Evolutionary conservation across 306 rosid genomes (phyloP).

Genomic region (Rubus parviflorus): DNA sequence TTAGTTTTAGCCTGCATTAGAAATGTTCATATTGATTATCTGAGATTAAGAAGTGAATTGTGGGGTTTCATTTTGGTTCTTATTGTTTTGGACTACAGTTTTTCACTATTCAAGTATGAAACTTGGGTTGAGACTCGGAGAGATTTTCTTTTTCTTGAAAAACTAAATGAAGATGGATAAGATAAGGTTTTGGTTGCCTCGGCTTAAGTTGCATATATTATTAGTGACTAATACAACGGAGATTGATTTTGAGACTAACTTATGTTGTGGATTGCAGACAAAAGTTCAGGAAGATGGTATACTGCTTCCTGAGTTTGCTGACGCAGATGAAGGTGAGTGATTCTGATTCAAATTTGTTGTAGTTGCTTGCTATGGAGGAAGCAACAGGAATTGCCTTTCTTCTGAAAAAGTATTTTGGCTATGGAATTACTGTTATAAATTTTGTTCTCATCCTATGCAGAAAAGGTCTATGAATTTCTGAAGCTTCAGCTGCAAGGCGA

Average conservation of each 20-base stretch:
- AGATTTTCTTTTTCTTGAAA: background rate
- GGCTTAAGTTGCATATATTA: background rate
- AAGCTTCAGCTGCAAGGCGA: slow-evolving; percentile 72
- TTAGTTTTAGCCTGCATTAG: background rate
- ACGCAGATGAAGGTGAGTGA: slow-evolving; percentile 69
- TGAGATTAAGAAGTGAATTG: background rate
- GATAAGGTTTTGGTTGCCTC: slow-evolving; percentile 7
- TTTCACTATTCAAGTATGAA: slow-evolving; percentile 1
- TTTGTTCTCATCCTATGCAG: slow-evolving; percentile 46
- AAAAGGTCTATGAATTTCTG: slow-evolving; percentile 60
- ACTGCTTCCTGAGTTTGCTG: slow-evolving; percentile 78
- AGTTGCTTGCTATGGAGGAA: background rate
- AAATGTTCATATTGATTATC: background rate
- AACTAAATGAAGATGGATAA: slow-evolving; percentile 1
- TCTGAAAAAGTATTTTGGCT: background rate
- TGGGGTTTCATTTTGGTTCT: background rate
- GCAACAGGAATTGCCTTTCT: background rate
- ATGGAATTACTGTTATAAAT: slow-evolving; percentile 16
- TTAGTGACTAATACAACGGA: background rate
- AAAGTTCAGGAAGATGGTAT: slow-evolving; percentile 59
- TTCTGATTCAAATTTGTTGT: slow-evolving; percentile 16
- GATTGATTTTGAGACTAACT: slow-evolving; percentile 24
- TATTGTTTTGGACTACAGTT: background rate
- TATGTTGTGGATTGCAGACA: slow-evolving; percentile 35
- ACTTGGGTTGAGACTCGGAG: background rate